These are phyloP conservation scores for Neodidymelliopsis sp. DNA, from an alignment of 2,329 filamentous ascomycete genomes.

Conservation along the genomic window DNA sequence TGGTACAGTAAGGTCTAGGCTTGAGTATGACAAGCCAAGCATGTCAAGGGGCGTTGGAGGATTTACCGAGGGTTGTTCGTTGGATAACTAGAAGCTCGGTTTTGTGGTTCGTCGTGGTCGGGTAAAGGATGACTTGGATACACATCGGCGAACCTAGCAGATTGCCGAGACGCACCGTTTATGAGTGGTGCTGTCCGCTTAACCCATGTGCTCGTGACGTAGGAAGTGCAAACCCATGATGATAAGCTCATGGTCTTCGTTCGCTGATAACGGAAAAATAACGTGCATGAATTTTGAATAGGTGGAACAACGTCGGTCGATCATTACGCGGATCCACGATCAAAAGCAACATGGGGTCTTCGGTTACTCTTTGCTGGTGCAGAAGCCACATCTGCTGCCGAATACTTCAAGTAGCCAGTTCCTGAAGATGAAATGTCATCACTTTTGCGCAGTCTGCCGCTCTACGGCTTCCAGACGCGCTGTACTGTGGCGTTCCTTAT, in stretches of 20 bases:
- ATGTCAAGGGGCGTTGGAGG: not conserved
- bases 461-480: not conserved
- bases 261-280: not conserved
- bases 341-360: constrained; percentile 1
- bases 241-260: not conserved
- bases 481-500: not conserved
- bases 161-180: constrained; percentile 3
- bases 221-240: too few species aligned
- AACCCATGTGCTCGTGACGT: too few species aligned
- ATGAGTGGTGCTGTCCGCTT: not conserved
- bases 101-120: constrained; percentile 11
- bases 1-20: not conserved
- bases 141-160: constrained; percentile 10
- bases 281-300: not conserved
- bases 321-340: not conserved
- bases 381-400: constrained; percentile 1
- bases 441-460: not conserved
- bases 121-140: constrained; percentile 8
- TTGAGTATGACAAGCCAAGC: not conserved
- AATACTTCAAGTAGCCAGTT: not conserved
- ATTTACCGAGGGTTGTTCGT: constrained; percentile 1
- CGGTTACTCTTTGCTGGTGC: constrained; percentile 1
- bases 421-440: not conserved
- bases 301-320: constrained; percentile 2
- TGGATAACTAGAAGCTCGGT: constrained; percentile 7